Base-by-base conservation (phyloP, 305 asterid genomes). In the Nicotiana rustica region DNA sequence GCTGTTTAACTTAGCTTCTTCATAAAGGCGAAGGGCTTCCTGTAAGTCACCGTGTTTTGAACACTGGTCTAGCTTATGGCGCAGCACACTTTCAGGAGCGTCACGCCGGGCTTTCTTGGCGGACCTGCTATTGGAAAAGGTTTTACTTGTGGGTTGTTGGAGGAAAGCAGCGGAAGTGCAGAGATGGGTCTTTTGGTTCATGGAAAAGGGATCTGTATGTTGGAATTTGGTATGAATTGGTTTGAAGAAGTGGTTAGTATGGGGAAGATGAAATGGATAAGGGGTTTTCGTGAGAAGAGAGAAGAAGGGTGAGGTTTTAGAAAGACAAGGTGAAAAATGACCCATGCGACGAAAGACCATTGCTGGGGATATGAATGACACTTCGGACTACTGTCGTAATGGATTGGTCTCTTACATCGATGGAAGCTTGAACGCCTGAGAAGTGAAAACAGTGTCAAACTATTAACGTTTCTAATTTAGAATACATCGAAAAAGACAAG, bases 11-110 rank as follows among this genome's bases (percentile, higher is more conserved):
- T 52, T 81, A 41, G 83, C 83, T 81, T 81, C 83, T 31, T 67
- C 86, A 86, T 96, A 96, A 4, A 96, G 90, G 83, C 89, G 86
- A 82, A 94, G 87, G 81, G 98, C 98, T 84, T 91, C 93, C 5
- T 60, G 83, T 21, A 92, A 75, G 86, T 96, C 94, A 6, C 91
- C 93, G 0, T 77, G 83, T 68, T 87, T 91, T 18, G 99, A 94
- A 81, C 99, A 96, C 71, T 44, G 88, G 10, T 90, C 92, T 33
- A 96, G 96, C 62, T 91, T 92, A 81, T 69, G 84, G 52, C 90
- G 89, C 14, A 96, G 91, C 61, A 91, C 84, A 84, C 52, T 78
- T 73, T 92, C 98, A 5, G 98, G 98, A 12, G 87, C 33, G 35
- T 88, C 90, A 31, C 83, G 80, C 10, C 90, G 88, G 5, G 89